phyloP scores from a whole-genome alignment of 164 flowering plant species.

The Liriodendron chinense region DNA sequence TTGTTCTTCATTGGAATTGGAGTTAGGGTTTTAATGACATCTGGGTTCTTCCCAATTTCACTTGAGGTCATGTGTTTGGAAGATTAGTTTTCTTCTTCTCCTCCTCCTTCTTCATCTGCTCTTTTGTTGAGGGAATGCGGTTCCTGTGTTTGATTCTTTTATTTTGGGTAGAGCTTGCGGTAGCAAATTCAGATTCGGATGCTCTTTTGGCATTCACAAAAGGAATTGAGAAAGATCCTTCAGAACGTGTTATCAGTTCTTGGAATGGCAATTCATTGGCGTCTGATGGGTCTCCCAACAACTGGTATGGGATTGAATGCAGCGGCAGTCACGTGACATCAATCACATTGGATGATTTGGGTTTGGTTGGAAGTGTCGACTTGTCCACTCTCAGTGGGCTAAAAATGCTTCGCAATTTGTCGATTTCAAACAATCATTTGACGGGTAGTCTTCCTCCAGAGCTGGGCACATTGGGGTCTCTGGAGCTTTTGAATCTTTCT shows the following conservation, averaged over 20 bases:
- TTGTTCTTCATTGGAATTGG: neutral
- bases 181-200: constrained; percentile 46
- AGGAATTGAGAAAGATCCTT: constrained; percentile 34
- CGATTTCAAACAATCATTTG: constrained; percentile 51
- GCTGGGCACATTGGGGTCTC: constrained; percentile 33
- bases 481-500: constrained; percentile 55
- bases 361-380: constrained; percentile 50
- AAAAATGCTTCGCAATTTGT: constrained; percentile 41
- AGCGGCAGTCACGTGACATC: constrained; percentile 42
- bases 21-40: neutral
- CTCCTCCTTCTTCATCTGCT: neutral
- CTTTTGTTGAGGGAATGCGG: constrained; percentile 36
- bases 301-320: constrained; percentile 62
- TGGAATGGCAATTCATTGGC: constrained; percentile 51
- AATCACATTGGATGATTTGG: constrained; percentile 37
- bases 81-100: neutral
- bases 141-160: constrained; percentile 28
- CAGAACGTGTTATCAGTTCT: constrained; percentile 38
- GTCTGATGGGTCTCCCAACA: constrained; percentile 53
- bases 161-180: constrained; percentile 25
- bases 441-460: constrained; percentile 34
- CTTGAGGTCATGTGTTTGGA: neutral
- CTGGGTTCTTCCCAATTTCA: neutral
- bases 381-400: constrained; percentile 40
- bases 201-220: constrained; percentile 54